Evolutionary conservation across 805 yeast genomes (phyloP).

Genomic region (Barnettozyma pratensis): DNA sequence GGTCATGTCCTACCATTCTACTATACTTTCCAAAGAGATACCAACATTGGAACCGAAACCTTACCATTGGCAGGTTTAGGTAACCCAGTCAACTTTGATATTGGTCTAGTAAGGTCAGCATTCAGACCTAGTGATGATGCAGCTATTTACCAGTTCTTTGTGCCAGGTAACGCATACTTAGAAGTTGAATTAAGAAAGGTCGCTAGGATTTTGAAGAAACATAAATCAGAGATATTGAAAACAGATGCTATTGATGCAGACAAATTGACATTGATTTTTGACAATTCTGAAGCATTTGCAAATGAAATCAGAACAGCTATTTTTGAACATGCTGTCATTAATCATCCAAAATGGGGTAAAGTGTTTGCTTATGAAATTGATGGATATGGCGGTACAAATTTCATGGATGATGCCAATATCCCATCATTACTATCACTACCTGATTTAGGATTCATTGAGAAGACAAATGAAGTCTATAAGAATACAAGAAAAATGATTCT

Average conservation of each 20-base stretch:
- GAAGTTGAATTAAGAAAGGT: slow-evolving; percentile 51
- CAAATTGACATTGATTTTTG: slow-evolving; percentile 12
- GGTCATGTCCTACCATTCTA: slow-evolving; percentile 39
- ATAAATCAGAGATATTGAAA: slow-evolving; percentile 8
- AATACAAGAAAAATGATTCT: slow-evolving; percentile 77
- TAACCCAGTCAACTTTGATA: slow-evolving; percentile 68
- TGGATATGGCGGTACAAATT: slow-evolving; percentile 67
- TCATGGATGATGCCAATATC: slow-evolving; percentile 90
- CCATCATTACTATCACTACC: slow-evolving; percentile 82
- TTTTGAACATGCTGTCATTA: slow-evolving; percentile 55
- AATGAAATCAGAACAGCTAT: slow-evolving; percentile 48
- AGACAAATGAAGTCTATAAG: slow-evolving; percentile 55
- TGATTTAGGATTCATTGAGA: slow-evolving; percentile 59
- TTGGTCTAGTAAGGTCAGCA: slow-evolving; percentile 75
- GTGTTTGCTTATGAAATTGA: slow-evolving; percentile 89
- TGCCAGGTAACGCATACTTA: slow-evolving; percentile 83
- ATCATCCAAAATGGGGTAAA: slow-evolving; percentile 64
- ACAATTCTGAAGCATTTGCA: slow-evolving; percentile 33
- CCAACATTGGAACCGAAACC: slow-evolving; percentile 77
- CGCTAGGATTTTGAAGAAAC: slow-evolving; percentile 23
- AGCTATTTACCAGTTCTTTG: slow-evolving; percentile 68
- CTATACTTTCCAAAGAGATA: slow-evolving; percentile 69
- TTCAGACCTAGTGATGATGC: slow-evolving; percentile 90
- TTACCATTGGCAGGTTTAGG: slow-evolving; percentile 75
- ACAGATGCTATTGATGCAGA: slow-evolving; percentile 27